Base-by-base conservation (phyloP, 2,329 filamentous ascomycete genomes). In the Trichoderma semiorbis region DNA sequence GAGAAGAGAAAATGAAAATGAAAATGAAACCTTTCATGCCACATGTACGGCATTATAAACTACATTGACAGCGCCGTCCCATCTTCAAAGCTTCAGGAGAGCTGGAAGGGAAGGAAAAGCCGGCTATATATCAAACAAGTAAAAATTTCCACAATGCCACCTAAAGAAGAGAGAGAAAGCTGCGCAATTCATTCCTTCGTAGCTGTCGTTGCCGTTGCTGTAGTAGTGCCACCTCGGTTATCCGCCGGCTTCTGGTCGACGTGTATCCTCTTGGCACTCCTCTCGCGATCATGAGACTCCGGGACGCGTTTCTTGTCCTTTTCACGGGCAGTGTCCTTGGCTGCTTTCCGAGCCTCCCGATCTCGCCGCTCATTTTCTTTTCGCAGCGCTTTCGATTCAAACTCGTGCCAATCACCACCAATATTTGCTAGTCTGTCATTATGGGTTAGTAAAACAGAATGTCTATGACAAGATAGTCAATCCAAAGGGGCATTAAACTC, bases 361-460 rank as follows among this genome's bases (percentile, higher is more conserved):
- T 89, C 87, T 73, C 85, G 86, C 69, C 89, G 89, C 80, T 96
- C 93, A 76, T 94, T 95, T 80, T 98, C 95, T 76, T 96, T 96
- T 36, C 96, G 88, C 30, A 97, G 86, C 18, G 94, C 95, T 83
- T 99, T 99, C 70, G 94, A 97, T 83, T 99, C 96, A 78, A 98
- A 97, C 80, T 99, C 96, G 79, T 99, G 96, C 96, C 96, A 99
- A 77, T 99, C 96, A 26, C 96, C 96, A 76, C 96, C 90, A 34
- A 99, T 87, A 63, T 91, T 85, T 72, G 91, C 90, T 64, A 99
- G 87, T 78, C 92, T 93, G 74, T 11, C 30, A 32, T 7, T 39
- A 69, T 57, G 39, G 69, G 60, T 24, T 12, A 30, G 67, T 77
- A 73, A 75, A 78, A 8, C 6, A 30, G 26, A 6, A 39, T 3